Percentiles rank a stretch among this genome's conserved stretches.
phyloP scores from a whole-genome alignment of 2,329 filamentous ascomycete genomes.

The Pseudocercospora eumusae region DNA sequence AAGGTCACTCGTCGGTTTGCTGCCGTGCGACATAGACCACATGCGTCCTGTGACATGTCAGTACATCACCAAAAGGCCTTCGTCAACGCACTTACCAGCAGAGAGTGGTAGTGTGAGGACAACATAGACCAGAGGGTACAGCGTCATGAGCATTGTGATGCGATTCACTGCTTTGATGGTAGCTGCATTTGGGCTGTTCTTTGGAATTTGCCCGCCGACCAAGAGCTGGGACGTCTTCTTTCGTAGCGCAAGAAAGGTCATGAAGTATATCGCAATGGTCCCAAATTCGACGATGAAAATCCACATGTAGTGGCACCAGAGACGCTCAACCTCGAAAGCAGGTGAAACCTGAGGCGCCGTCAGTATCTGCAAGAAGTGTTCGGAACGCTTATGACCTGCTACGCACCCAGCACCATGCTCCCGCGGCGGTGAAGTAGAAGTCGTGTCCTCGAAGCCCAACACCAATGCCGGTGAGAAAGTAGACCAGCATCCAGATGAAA shows the following conservation, averaged over 20 bases:
- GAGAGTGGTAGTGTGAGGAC: constrained; percentile 69
- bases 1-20: constrained; percentile 37
- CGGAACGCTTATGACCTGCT: not conserved
- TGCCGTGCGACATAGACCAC: constrained; percentile 59
- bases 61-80: not conserved
- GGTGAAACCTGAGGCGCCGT: constrained; percentile 46
- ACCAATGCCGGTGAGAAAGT: constrained; percentile 58
- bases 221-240: constrained; percentile 32
- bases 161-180: constrained; percentile 39
- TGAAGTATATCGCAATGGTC: constrained; percentile 53
- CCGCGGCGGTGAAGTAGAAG: constrained; percentile 59
- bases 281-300: constrained; percentile 60
- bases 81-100: constrained; percentile 35
- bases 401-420: constrained; percentile 65
- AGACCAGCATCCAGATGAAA: constrained; percentile 60
- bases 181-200: constrained; percentile 26
- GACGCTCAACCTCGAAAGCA: constrained; percentile 53
- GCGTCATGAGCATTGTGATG: constrained; percentile 61
- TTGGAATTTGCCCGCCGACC: constrained; percentile 14
- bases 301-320: constrained; percentile 62
- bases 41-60: constrained; percentile 55
- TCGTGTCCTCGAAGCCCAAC: constrained; percentile 46
- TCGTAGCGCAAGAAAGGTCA: constrained; percentile 38
- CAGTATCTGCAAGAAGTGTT: not conserved
- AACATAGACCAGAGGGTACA: constrained; percentile 70